These are phyloP conservation scores for Backusella liffmaniae DNA, from an alignment of 192 early-diverging fungal genomes.

Conservation along the genomic window DNA sequence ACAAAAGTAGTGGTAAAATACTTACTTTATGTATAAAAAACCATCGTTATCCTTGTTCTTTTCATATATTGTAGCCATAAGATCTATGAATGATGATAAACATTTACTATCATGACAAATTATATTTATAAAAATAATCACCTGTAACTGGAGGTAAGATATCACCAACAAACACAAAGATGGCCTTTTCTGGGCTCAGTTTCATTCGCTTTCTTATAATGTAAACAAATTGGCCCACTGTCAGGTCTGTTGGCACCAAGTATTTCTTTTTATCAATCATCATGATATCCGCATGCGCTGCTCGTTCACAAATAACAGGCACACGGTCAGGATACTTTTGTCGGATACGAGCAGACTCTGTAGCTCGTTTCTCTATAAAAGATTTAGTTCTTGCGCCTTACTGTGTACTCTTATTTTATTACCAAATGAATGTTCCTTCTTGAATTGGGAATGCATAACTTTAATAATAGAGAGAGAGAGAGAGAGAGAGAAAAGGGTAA, in stretches of 20 bases:
- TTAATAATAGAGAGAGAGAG: neutral
- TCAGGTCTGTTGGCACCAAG: conserved; percentile 93
- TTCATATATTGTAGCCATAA: conserved; percentile 93
- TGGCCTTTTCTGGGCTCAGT: conserved; percentile 95
- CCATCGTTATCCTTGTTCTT: conserved; percentile 98
- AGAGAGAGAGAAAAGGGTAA: neutral
- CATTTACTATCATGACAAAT: too few species aligned
- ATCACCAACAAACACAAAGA: conserved; percentile 99
- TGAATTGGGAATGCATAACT: conserved; percentile 83
- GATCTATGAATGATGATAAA: conserved; percentile 35
- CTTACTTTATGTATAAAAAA: conserved; percentile 90
- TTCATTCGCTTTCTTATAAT: conserved; percentile 97
- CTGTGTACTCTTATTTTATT: conserved; percentile 14
- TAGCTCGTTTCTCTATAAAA: conserved; percentile 84
- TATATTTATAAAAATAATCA: neutral
- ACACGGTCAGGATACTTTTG: conserved; percentile 95
- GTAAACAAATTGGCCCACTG: conserved; percentile 97
- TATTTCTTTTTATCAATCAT: conserved; percentile 99
- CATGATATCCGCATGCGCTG: conserved; percentile 96
- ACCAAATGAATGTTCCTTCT: conserved; percentile 95
- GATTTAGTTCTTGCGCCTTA: neutral
- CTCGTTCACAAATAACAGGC: conserved; percentile 93
- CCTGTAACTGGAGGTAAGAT: conserved; percentile 91
- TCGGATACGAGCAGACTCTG: conserved; percentile 93
- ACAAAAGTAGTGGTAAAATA: conserved; percentile 1